phyloP scores from a whole-genome alignment of 2,329 filamentous ascomycete genomes.

The Aspergillus sp. region DNA sequence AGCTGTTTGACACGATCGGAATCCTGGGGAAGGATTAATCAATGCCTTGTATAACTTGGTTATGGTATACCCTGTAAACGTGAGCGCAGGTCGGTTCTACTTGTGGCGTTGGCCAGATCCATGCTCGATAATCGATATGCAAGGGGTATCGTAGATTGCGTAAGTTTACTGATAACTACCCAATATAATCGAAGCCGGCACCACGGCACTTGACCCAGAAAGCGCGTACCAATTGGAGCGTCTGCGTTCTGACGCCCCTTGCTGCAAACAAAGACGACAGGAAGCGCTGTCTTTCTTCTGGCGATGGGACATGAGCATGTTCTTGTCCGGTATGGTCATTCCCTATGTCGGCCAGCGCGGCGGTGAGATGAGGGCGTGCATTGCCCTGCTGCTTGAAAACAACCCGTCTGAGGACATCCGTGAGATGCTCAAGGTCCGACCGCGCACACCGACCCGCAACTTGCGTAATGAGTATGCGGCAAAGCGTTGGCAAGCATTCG shows the following conservation, averaged over 20 bases:
- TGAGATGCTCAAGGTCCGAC: conserved; percentile 49
- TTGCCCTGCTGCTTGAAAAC: conserved; percentile 48
- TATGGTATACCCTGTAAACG: not conserved
- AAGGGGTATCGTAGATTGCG: conserved; percentile 8
- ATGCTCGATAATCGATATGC: not conserved
- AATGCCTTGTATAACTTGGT: conserved; percentile 2
- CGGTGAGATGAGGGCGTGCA: conserved; percentile 42
- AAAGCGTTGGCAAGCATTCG: conserved; percentile 43
- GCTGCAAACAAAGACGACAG: conserved; percentile 44
- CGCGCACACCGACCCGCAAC: conserved; percentile 50
- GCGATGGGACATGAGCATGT: conserved; percentile 30
- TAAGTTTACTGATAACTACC: conserved; percentile 25
- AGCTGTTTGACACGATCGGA: not conserved
- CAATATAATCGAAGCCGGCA: conserved; percentile 45
- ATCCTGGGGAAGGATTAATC: not conserved
- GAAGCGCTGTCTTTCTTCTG: conserved; percentile 47
- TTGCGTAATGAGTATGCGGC: conserved; percentile 45
- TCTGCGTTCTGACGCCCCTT: conserved; percentile 43
- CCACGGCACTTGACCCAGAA: conserved; percentile 53
- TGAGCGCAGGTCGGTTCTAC: not conserved
- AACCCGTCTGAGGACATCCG: conserved; percentile 46
- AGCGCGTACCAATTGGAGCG: conserved; percentile 43
- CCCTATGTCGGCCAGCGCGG: conserved; percentile 40
- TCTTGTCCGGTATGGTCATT: conserved; percentile 27
- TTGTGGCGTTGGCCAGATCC: not conserved